Base-by-base conservation (phyloP, 129 eudicot species). In the Lactuca saligna region DNA sequence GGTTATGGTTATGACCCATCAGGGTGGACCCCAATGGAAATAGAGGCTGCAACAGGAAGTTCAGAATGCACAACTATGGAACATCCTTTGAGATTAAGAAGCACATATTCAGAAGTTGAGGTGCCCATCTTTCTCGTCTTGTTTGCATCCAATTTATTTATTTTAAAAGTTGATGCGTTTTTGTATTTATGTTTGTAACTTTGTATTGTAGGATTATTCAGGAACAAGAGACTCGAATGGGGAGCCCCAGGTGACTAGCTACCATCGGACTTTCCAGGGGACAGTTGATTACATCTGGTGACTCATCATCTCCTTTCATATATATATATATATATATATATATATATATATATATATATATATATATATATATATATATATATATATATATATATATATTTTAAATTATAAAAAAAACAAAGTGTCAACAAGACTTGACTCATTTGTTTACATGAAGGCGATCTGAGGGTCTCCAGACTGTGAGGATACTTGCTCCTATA, bases 201-300 rank as follows among this genome's bases (percentile, higher is more conserved):
- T 25, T 25, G 29, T 25, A 25, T 84, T 80, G 68, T 79, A 88
- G 98, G 91, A 76, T 70, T 63, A 35, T 75, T 84, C 88, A 2
- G 95, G 96, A 66, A 81, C 86, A 39, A 81, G 98, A 75, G 96
- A 89, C 77, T 81, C 85, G 55, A 59, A 62, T 78, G 96, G 98
- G 44, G 98, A 93, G 75, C 98, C 98, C 17, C 71, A 81, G 57
- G 91, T 85, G 70, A 89, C 98, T 70, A 93, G 98, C 81, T 89
- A 93, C 80, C 87, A 93, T 63, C 81, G 86, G 50, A 74, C 82
- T 83, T 93, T 93, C 54, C 76, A 77, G 54, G 98, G 98, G 63
- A 89, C 98, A 48, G 92, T 89, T 65, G 98, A 93, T 70, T 93
- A 93, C 81, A 93, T 93, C 66, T 93, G 98, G 98, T 89, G 65